These are phyloP conservation scores for Trichophyton verrucosum DNA, from an alignment of 2,329 filamentous ascomycete genomes.

Conservation along the genomic window DNA sequence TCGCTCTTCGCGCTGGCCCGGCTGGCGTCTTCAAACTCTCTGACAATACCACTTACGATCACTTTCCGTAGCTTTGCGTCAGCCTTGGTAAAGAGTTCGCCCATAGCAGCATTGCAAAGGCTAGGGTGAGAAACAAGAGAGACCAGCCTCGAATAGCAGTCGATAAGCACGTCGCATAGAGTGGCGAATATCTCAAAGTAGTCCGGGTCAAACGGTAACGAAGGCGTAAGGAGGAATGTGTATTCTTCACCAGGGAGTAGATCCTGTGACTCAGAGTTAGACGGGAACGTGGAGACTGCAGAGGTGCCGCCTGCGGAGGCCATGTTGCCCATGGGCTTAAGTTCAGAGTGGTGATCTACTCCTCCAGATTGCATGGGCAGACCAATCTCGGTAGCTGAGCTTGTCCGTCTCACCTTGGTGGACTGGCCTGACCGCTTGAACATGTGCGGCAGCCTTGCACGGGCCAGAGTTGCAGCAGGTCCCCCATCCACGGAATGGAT, in stretches of 20 bases:
- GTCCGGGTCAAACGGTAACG: slow-evolving; percentile 87
- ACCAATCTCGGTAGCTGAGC: slow-evolving; percentile 49
- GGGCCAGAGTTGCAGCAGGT: slow-evolving; percentile 55
- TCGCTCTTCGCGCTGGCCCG: slow-evolving; percentile 65
- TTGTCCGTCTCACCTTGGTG: slow-evolving; percentile 47
- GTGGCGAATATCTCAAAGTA: slow-evolving; percentile 96
- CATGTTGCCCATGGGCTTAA: slow-evolving; percentile 33
- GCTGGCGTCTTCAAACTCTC: slow-evolving; percentile 86
- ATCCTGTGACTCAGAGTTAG: slow-evolving; percentile 43
- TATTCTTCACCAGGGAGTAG: slow-evolving; percentile 77
- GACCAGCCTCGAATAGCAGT: slow-evolving; percentile 73
- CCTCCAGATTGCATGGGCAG: slow-evolving; percentile 37
- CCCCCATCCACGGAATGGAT: slow-evolving; percentile 67
- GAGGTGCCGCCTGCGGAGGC: slow-evolving; percentile 29
- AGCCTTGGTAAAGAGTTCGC: slow-evolving; percentile 79
- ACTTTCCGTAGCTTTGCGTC: slow-evolving; percentile 79
- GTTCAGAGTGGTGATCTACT: slow-evolving; percentile 32
- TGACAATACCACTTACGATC: slow-evolving; percentile 71
- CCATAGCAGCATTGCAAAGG: slow-evolving; percentile 56
- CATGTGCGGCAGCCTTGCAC: slow-evolving; percentile 72
- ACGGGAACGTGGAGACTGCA: slow-evolving; percentile 29
- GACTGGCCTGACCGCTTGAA: slow-evolving; percentile 54
- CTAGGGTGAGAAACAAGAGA: slow-evolving; percentile 62
- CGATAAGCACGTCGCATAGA: slow-evolving; percentile 86
- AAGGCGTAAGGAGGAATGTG: slow-evolving; percentile 75